Percentiles rank a stretch among this genome's conserved stretches.
Evolutionary conservation across 2,329 filamentous ascomycete species (phyloP).

Genomic region (Fusarium pseudocircinatum): DNA sequence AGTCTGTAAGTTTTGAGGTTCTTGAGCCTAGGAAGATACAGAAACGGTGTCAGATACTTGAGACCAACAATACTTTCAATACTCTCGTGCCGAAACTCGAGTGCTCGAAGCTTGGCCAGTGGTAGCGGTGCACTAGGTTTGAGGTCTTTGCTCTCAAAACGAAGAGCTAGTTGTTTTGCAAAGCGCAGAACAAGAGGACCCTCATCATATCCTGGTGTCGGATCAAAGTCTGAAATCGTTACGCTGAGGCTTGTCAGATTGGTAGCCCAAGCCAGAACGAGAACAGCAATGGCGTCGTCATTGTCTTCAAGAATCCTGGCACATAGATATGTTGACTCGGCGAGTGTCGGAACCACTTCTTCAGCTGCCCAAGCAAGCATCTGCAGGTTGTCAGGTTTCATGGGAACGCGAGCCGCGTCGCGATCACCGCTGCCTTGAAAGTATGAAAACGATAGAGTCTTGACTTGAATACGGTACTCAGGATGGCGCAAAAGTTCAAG

Average conservation of each 20-base stretch:
- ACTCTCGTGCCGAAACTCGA: not conserved
- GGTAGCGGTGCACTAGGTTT: not conserved
- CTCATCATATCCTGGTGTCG: rapidly evolving
- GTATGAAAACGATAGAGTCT: not conserved
- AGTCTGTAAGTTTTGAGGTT: not conserved
- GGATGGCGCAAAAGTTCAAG: not conserved
- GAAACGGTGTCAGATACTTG: not conserved
- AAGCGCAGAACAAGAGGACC: not conserved
- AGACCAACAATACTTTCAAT: not conserved
- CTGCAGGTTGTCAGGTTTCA: not conserved
- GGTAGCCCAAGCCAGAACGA: not conserved
- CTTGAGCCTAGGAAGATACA: not conserved
- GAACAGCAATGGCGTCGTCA: not conserved
- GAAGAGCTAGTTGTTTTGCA: not conserved
- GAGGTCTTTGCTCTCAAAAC: rapidly evolving
- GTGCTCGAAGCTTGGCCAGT: not conserved
- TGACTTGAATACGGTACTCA: not conserved
- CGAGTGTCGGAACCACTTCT: not conserved
- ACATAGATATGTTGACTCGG: not conserved
- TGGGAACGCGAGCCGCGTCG: rapidly evolving
- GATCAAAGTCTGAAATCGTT: not conserved
- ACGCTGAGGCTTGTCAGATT: not conserved
- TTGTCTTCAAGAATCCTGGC: rapidly evolving
- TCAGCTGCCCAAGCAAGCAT: not conserved
- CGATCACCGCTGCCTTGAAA: rapidly evolving